phyloP scores from a whole-genome alignment of 768 basidiomycete species.

The Strobilomyces echinocephalus region DNA sequence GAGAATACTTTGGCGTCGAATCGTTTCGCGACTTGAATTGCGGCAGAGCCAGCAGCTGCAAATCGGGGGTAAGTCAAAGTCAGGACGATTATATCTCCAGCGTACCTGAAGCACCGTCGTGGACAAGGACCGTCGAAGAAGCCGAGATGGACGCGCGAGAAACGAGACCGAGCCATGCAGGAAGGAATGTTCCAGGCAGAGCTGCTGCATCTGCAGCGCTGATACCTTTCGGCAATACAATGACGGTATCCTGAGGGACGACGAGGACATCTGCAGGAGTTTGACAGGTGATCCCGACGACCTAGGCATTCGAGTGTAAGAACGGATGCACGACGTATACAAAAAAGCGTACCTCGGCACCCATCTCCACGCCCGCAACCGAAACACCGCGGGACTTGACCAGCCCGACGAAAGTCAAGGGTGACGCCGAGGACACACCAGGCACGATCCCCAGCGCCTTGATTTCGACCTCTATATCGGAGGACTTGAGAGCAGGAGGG shows the following conservation, averaged over 20 bases:
- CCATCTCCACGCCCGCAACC: slow-evolving; percentile 5
- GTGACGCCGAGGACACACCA: slow-evolving; percentile 6
- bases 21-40: slow-evolving; percentile 25
- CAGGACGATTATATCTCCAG: neutral
- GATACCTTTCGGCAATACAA: slow-evolving; percentile 13
- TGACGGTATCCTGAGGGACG: slow-evolving; percentile 11
- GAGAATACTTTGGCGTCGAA: slow-evolving; percentile 17
- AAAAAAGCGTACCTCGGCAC: slow-evolving; percentile 3
- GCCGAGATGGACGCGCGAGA: slow-evolving; percentile 14
- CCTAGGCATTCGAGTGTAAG: slow-evolving; percentile 7
- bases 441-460: slow-evolving; percentile 12
- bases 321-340: neutral
- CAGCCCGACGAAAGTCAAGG: slow-evolving; percentile 15
- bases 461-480: slow-evolving; percentile 19
- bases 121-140: slow-evolving; percentile 22
- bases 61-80: neutral
- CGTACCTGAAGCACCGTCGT: slow-evolving; percentile 26
- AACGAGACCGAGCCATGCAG: slow-evolving; percentile 27
- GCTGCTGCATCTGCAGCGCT: slow-evolving; percentile 17
- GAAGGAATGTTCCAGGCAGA: slow-evolving; percentile 19
- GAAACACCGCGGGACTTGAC: slow-evolving; percentile 17
- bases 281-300: slow-evolving; percentile 18
- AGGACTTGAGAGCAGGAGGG: slow-evolving; percentile 13
- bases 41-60: slow-evolving; percentile 22
- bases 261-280: slow-evolving; percentile 14